phyloP scores from a whole-genome alignment of 2,329 filamentous ascomycete species.

The Calonectria multiphialidica region DNA sequence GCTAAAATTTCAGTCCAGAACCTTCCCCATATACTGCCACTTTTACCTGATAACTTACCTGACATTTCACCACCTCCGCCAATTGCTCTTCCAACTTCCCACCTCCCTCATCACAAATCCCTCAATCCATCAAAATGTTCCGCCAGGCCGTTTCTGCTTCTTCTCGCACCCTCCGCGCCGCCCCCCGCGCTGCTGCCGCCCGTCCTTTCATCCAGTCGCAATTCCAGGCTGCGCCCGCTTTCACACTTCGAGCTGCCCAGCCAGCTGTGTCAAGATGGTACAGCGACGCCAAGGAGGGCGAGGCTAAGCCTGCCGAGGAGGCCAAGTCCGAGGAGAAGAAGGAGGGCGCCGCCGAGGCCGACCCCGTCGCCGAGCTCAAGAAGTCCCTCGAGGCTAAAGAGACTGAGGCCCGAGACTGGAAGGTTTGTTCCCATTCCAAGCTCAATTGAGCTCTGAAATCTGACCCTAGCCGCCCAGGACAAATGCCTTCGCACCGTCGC shows the following conservation, averaged over 20 bases:
- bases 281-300: conserved; percentile 58
- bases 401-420: conserved; percentile 77
- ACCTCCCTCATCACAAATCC: conserved; percentile 7
- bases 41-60: conserved; percentile 33
- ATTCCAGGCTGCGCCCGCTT: conserved; percentile 51
- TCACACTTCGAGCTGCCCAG: conserved; percentile 52
- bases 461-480: conserved; percentile 70
- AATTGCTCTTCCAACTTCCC: conserved; percentile 15
- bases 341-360: conserved; percentile 45
- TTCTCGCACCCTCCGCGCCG: conserved; percentile 58
- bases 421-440: conserved; percentile 68
- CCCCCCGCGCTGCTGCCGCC: conserved; percentile 50
- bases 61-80: conserved; percentile 19
- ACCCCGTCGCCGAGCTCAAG: conserved; percentile 59
- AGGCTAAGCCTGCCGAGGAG: conserved; percentile 45
- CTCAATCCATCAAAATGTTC: conserved; percentile 53
- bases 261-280: conserved; percentile 58
- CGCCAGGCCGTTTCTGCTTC: conserved; percentile 58
- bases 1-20: conserved; percentile 48
- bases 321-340: conserved; percentile 45
- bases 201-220: conserved; percentile 53
- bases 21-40: conserved; percentile 42
- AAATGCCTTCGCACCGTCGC: conserved; percentile 94
- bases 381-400: conserved; percentile 66
- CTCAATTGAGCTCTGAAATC: not conserved